phyloP scores from a whole-genome alignment of 2,329 filamentous ascomycete genomes.

The Aspergillus texensis region DNA sequence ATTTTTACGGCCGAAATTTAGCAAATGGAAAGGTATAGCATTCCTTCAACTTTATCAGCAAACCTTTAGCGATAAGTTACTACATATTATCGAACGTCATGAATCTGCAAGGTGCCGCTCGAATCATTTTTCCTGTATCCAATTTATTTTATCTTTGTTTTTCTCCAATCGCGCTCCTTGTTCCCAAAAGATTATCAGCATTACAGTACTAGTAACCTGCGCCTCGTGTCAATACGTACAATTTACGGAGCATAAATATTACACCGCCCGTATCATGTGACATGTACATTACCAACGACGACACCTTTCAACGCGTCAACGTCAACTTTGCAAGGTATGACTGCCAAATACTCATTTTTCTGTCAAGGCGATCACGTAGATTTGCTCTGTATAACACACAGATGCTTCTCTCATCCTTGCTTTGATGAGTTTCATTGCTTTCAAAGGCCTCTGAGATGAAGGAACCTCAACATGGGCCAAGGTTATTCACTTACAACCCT shows the following conservation, averaged over 20 bases:
- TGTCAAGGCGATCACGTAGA: background rate
- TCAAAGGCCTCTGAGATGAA: conserved; percentile 31
- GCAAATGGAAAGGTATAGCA: background rate
- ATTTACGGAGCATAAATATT: background rate
- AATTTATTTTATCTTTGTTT: background rate
- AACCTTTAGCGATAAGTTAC: background rate
- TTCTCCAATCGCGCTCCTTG: background rate
- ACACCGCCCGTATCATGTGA: conserved; percentile 19
- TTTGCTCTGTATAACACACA: background rate
- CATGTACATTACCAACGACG: background rate
- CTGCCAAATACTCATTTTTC: background rate
- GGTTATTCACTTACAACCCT: conserved; percentile 92
- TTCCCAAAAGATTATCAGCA: background rate
- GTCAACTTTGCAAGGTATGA: background rate
- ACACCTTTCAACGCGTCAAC: conserved; percentile 11
- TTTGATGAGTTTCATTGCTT: background rate
- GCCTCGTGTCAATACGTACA: background rate
- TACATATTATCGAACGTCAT: background rate
- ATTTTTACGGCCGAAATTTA: background rate
- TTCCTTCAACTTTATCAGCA: background rate
- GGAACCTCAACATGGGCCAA: conserved; percentile 74
- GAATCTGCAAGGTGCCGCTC: background rate
- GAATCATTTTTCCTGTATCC: too few species aligned
- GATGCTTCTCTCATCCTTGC: background rate
- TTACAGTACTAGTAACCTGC: background rate